Conservation (phyloP, 306 rosid species). For the Cucumis cinereus region DNA sequence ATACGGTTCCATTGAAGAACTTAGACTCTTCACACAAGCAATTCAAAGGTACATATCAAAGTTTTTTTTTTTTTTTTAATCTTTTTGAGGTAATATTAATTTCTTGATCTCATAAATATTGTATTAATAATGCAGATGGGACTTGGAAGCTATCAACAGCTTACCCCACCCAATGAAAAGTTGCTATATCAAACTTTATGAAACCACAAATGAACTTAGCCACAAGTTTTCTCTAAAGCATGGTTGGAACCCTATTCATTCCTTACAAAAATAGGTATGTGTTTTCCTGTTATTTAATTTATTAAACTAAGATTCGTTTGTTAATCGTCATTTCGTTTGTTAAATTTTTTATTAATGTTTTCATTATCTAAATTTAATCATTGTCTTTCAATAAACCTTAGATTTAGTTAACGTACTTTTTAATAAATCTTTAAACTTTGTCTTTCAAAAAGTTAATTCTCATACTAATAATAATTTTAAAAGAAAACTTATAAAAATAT, state of each 20-base stretch:
- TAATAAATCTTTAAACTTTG: no score
- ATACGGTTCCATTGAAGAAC: constrained; percentile 29
- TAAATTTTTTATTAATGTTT: no score
- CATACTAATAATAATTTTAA: no score
- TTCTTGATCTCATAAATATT: not conserved
- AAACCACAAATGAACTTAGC: constrained; percentile 21
- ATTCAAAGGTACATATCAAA: constrained; percentile 30
- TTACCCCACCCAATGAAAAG: constrained; percentile 23
- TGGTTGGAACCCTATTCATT: constrained; percentile 16
- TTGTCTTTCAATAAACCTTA: no score
- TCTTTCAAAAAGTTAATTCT: no score
- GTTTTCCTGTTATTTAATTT: not conserved
- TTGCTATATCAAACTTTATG: constrained; percentile 19
- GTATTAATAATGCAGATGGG: constrained; percentile 14
- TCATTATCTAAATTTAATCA: no score
- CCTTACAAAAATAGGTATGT: not conserved
- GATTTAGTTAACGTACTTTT: no score
- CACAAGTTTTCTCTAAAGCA: not conserved
- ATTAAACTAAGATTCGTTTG: no score
- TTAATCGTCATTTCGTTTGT: no score
- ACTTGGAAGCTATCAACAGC: not conserved
- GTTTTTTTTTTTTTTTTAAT: not conserved
- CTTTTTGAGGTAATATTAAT: no score
- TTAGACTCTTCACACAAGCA: constrained; percentile 36
- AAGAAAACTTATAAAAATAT: no score